phyloP scores from a whole-genome alignment of 495 filamentous ascomycete species.

The Neurospora tetrasperma region DNA sequence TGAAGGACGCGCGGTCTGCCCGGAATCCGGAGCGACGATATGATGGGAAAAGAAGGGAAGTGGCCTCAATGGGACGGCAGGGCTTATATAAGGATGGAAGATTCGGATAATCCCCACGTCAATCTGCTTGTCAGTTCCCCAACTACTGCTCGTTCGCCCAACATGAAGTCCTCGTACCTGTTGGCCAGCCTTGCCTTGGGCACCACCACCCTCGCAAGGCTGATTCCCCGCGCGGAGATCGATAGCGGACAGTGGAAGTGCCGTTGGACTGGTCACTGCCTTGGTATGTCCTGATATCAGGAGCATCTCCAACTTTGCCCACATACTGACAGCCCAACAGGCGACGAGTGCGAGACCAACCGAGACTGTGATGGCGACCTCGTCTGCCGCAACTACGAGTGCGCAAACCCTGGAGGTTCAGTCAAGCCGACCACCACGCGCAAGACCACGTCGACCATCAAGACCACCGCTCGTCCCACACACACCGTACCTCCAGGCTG shows the following conservation, averaged over 20 bases:
- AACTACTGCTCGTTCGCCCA: neutral
- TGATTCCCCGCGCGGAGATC: neutral
- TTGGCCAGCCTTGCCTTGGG: neutral
- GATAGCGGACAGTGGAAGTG: slow-evolving; percentile 5
- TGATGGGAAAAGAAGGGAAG: neutral
- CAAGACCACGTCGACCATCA: slow-evolving; percentile 4
- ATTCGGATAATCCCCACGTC: neutral
- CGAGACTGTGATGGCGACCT: slow-evolving; percentile 17
- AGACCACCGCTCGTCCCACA: neutral
- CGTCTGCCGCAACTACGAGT: slow-evolving; percentile 5
- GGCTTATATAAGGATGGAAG: neutral
- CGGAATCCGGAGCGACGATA: neutral
- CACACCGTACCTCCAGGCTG: slow-evolving; percentile 1
- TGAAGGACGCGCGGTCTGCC: neutral
- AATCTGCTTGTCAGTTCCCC: neutral
- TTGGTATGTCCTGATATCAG: slow-evolving; percentile 8
- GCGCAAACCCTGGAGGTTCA: slow-evolving; percentile 5
- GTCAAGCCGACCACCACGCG: slow-evolving; percentile 1
- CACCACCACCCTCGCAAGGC: neutral
- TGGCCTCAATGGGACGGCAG: neutral
- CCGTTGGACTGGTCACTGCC: slow-evolving; percentile 17
- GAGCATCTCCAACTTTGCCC: neutral
- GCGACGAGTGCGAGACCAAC: slow-evolving; percentile 13
- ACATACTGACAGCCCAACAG: slow-evolving; percentile 6
- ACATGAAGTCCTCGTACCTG: neutral